A percentile compares a stretch with the other conserved stretches of the same genome.
These are phyloP conservation scores for Colletotrichum paranaense DNA, from an alignment of 2,329 filamentous ascomycete species.

Conservation along the genomic window DNA sequence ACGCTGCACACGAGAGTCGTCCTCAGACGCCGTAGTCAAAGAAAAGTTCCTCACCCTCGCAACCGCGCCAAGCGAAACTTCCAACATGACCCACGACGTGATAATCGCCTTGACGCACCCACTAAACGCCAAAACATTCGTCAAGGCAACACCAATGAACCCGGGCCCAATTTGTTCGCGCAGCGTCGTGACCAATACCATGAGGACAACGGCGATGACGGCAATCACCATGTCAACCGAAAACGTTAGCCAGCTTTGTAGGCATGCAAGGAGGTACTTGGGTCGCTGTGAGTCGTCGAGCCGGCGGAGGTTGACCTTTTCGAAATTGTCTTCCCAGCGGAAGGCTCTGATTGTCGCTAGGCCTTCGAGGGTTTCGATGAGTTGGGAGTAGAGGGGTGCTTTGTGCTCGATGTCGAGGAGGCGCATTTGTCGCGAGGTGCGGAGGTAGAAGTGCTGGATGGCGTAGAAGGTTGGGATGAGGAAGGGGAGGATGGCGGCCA, in stretches of 20 bases:
- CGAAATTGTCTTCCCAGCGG: conserved; percentile 55
- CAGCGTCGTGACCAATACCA: conserved; percentile 52
- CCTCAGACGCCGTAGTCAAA: conserved; percentile 10
- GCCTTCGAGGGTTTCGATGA: conserved; percentile 58
- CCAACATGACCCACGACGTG: conserved; percentile 34
- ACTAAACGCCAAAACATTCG: conserved; percentile 22
- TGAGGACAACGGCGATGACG: conserved; percentile 54
- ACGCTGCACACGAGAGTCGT: background rate
- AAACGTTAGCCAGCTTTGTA: conserved; percentile 64
- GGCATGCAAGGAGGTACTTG: conserved; percentile 60
- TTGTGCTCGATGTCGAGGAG: conserved; percentile 50
- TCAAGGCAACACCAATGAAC: conserved; percentile 29
- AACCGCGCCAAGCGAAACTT: conserved; percentile 30
- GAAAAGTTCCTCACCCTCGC: conserved; percentile 30
- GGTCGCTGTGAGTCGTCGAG: conserved; percentile 62
- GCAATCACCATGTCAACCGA: conserved; percentile 60
- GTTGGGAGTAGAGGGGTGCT: conserved; percentile 48
- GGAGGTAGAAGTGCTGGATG: conserved; percentile 47
- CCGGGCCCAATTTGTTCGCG: conserved; percentile 27
- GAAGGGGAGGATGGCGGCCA: conserved; percentile 46
- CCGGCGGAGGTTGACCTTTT: conserved; percentile 51
- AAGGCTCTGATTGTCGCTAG: conserved; percentile 61
- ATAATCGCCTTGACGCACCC: conserved; percentile 17
- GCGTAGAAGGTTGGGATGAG: conserved; percentile 42
- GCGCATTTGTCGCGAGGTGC: conserved; percentile 51